A percentile compares a stretch with the other conserved stretches of the same genome.
Evolutionary conservation across 192 early-diverging fungal species (phyloP).

Genomic region (Coemansia sp.): DNA sequence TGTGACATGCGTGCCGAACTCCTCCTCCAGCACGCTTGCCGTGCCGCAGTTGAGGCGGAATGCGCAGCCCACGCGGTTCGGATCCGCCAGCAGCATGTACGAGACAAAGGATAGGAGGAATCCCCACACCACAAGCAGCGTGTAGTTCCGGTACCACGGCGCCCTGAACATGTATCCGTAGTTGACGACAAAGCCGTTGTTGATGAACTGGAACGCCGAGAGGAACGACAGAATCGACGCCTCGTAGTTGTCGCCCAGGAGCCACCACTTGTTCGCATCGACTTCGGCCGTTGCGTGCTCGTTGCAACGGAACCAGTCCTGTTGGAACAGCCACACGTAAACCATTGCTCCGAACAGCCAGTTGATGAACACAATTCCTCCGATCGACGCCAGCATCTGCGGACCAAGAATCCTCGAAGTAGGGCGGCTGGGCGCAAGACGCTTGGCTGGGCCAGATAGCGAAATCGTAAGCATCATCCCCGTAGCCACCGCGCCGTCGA

Average conservation of each 20-base stretch:
- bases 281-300: conserved; percentile 60
- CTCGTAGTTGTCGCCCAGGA: conserved; percentile 70
- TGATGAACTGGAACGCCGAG: conserved; percentile 62
- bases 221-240: conserved; percentile 54
- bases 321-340: conserved; percentile 58
- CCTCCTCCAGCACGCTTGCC: conserved; percentile 28
- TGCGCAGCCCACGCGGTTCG: conserved; percentile 57
- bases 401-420: conserved; percentile 66
- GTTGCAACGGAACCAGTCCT: conserved; percentile 62
- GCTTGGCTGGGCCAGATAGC: conserved; percentile 41
- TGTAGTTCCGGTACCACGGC: conserved; percentile 56
- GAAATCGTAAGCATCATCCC: conserved; percentile 56
- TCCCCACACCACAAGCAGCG: conserved; percentile 57
- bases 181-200: conserved; percentile 61
- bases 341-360: conserved; percentile 37
- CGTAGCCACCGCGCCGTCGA: conserved; percentile 64
- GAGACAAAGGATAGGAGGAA: conserved; percentile 56
- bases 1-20: conserved; percentile 43
- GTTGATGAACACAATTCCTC: conserved; percentile 65
- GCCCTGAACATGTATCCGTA: conserved; percentile 58
- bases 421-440: conserved; percentile 56
- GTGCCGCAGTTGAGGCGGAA: conserved; percentile 77
- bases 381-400: conserved; percentile 61
- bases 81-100: conserved; percentile 59
- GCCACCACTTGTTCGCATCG: conserved; percentile 64